These are phyloP conservation scores for Triticum timopheevii DNA, from an alignment of 176 grass and related monocot genomes.

Conservation along the genomic window DNA sequence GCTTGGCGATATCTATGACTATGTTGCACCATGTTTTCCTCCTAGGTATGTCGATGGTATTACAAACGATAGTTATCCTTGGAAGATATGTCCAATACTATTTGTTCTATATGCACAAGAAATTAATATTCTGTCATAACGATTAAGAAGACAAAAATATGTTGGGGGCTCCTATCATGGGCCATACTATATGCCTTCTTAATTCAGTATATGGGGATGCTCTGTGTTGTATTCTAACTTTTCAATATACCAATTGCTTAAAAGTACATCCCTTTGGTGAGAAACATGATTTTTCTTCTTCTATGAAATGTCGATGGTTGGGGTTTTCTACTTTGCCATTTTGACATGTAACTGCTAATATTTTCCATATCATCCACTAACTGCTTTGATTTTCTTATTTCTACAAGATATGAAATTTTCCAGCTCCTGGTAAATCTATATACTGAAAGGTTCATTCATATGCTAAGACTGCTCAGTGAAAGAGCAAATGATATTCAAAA, in stretches of 20 bases:
- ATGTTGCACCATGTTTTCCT: constrained; percentile 99
- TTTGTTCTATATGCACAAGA: constrained; percentile 13
- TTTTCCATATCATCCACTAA: constrained; percentile 23
- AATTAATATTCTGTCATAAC: not conserved
- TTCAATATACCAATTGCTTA: constrained; percentile 11
- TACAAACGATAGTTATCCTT: constrained; percentile 13
- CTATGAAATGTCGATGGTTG: not conserved
- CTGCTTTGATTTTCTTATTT: constrained; percentile 33
- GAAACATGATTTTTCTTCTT: constrained; percentile 15
- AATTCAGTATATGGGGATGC: not conserved
- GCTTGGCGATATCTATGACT: constrained; percentile 99
- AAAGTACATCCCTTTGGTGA: not conserved
- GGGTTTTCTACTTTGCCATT: constrained; percentile 12
- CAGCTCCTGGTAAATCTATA: constrained; percentile 99
- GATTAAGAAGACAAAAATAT: constrained; percentile 5
- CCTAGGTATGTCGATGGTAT: constrained; percentile 62
- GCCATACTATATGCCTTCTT: not conserved
- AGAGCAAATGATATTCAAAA: constrained; percentile 95
- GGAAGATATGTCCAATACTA: constrained; percentile 17
- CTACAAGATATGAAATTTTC: constrained; percentile 95
- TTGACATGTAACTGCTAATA: constrained; percentile 21
- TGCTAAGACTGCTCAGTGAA: constrained; percentile 96
- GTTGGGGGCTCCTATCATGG: constrained; percentile 3
- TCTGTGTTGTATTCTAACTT: not conserved
- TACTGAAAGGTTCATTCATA: constrained; percentile 90